Conservation (phyloP, 805 yeast genomes). For the Candida corydali region DNA sequence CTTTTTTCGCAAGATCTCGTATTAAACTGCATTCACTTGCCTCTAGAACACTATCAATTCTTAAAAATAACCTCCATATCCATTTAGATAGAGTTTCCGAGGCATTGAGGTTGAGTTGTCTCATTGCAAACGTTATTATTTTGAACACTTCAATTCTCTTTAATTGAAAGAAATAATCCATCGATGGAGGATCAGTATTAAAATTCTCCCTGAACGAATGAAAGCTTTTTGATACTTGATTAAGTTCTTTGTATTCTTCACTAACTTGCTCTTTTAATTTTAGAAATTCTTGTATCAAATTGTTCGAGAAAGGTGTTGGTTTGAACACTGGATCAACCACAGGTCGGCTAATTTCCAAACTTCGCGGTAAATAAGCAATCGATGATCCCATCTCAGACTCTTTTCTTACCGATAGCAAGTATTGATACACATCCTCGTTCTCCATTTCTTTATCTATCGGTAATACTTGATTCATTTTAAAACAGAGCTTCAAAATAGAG, state of each 20-base stretch:
- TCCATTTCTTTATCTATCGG: not conserved
- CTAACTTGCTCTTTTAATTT: not conserved
- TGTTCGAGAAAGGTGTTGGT: constrained; percentile 9
- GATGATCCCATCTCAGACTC: constrained; percentile 26
- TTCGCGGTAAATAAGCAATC: not conserved
- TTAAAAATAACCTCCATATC: constrained; percentile 31
- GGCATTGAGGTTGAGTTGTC: constrained; percentile 32
- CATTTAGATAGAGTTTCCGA: constrained; percentile 27
- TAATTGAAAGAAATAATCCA: constrained; percentile 17
- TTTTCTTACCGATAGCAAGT: constrained; percentile 24
- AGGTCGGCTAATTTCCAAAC: not conserved
- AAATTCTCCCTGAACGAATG: constrained; percentile 9
- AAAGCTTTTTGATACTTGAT: not conserved
- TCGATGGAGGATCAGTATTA: constrained; percentile 26
- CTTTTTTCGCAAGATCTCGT: constrained; percentile 36
- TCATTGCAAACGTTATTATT: constrained; percentile 30
- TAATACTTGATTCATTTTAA: constrained; percentile 5
- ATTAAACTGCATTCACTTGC: constrained; percentile 28
- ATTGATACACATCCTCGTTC: constrained; percentile 10
- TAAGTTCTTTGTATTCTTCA: not conserved
- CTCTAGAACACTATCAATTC: constrained; percentile 33
- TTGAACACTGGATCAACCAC: not conserved
- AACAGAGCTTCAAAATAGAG: not conserved
- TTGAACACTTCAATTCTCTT: constrained; percentile 32
- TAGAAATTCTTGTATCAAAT: constrained; percentile 9